Base-by-base conservation (phyloP, 2,329 filamentous ascomycete genomes). In the Aplosporella prunicola region DNA sequence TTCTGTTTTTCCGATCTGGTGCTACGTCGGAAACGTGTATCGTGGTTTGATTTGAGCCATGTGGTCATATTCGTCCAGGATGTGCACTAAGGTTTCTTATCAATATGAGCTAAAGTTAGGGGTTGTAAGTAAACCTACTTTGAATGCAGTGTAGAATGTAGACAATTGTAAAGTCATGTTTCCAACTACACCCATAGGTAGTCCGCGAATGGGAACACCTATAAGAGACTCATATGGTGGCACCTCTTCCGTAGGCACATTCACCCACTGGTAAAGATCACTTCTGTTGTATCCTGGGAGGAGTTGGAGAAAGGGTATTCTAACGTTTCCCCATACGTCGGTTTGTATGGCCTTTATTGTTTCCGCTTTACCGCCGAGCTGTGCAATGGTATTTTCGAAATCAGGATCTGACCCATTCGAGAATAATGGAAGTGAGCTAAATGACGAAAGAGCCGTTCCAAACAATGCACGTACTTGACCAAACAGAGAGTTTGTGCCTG, bases 191-290 rank as follows among this genome's bases (percentile, higher is more conserved):
- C 20, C 16, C 1, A 18, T 17, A n/a, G 2, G n/a, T 3, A 5
- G 23, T 17, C 1, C 17, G 15, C 37, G 16, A 3, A 39, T 20
- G 1, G 37, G 17, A 3, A 34, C 13, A 3, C 37, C 37, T 9
- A 39, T 24, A 2, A 39, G 23, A 4, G 30, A 39, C 3, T 24
- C 22, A 17, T 33, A 39, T 3, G 17, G 23, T 6, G 37, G 20
- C 18, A 39, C 11, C 11, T 9, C 10, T 3, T 9, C 20, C 13
- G 5, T n/a, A 2, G 30, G 17, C 5, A 39, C 20, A 1, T 39
- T 18, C 1, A 39, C 7, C 30, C 37, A 26, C 14, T 35, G 7
- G 8, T 13, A 17, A 5, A 14, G 20, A 2, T 11, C 7, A 9
- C 14, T 14, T 4, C 4, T 5, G 4, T 17, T 13, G n/a, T 35